These are phyloP conservation scores for Populus euphratica DNA, from an alignment of 345 rosid genomes.

Conservation along the genomic window DNA sequence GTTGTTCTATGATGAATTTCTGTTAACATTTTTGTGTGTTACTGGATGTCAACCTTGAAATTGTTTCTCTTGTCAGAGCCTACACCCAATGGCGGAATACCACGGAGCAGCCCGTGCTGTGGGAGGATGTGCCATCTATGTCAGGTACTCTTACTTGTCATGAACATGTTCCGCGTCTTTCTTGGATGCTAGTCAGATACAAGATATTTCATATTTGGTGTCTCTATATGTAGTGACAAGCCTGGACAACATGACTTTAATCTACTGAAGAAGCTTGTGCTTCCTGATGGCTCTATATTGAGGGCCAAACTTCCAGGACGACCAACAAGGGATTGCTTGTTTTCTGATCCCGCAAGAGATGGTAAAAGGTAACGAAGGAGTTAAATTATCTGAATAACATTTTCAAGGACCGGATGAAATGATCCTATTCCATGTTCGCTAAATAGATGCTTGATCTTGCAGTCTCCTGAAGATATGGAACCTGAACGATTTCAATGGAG, in stretches of 20 bases:
- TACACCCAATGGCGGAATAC: conserved; percentile 70
- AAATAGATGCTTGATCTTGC: conserved; percentile 10
- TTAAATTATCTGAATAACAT: neutral
- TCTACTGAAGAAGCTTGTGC: conserved; percentile 59
- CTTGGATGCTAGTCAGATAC: neutral
- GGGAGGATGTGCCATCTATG: conserved; percentile 61
- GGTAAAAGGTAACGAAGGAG: conserved; percentile 43
- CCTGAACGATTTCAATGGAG: conserved; percentile 54
- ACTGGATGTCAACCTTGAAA: neutral
- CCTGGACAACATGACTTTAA: conserved; percentile 67
- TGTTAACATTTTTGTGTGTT: neutral
- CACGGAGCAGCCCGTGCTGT: conserved; percentile 70
- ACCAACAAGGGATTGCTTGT: conserved; percentile 63
- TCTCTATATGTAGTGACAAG: conserved; percentile 43
- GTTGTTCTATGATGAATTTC: neutral
- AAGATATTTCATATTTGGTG: neutral
- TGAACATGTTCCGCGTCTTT: neutral
- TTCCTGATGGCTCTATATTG: conserved; percentile 63
- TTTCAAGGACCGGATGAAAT: neutral
- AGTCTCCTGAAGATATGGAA: conserved; percentile 69
- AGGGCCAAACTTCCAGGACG: conserved; percentile 71
- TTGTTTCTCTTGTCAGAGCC: conserved; percentile 38
- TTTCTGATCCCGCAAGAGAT: conserved; percentile 59
- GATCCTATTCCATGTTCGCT: neutral
- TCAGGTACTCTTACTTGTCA: conserved; percentile 35